phyloP scores from a whole-genome alignment of 1,284 basidiomycete genomes.

The Boletus semigastroideus region DNA sequence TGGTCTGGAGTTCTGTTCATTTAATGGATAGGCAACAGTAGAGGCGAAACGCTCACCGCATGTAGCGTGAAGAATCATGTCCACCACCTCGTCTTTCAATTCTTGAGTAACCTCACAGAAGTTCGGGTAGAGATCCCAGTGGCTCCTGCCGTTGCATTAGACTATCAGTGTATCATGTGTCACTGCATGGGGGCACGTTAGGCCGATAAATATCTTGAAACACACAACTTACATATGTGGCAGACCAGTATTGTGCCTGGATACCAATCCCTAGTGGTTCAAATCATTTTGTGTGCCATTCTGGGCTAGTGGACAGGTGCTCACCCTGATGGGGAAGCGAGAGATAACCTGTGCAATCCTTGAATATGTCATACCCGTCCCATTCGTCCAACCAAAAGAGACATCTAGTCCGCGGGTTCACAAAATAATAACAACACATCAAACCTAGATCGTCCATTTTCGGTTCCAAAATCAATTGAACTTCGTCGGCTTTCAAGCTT shows the following conservation, averaged over 20 bases:
- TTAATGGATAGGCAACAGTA: background rate
- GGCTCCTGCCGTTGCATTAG: conserved; percentile 41
- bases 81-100: conserved; percentile 45
- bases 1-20: conserved; percentile 21
- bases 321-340: conserved; percentile 29
- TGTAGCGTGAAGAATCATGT: conserved; percentile 48
- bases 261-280: no score
- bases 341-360: conserved; percentile 20
- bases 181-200: conserved; percentile 10
- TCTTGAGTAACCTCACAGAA: conserved; percentile 37
- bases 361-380: conserved; percentile 18
- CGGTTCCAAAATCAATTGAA: conserved; percentile 34
- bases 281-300: background rate
- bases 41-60: conserved; percentile 39
- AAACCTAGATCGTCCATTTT: conserved; percentile 5
- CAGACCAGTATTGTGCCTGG: conserved; percentile 50
- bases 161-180: background rate
- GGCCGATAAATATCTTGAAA: background rate
- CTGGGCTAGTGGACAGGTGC: background rate
- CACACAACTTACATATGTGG: conserved; percentile 8
- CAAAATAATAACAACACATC: conserved; percentile 33
- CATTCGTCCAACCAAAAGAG: conserved; percentile 34
- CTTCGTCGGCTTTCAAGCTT: conserved; percentile 15
- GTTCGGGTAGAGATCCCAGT: conserved; percentile 52
- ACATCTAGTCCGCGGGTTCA: conserved; percentile 23